Evolutionary conservation across 176 grass and related monocot species (phyloP).

Genomic region (Oryza punctata): DNA sequence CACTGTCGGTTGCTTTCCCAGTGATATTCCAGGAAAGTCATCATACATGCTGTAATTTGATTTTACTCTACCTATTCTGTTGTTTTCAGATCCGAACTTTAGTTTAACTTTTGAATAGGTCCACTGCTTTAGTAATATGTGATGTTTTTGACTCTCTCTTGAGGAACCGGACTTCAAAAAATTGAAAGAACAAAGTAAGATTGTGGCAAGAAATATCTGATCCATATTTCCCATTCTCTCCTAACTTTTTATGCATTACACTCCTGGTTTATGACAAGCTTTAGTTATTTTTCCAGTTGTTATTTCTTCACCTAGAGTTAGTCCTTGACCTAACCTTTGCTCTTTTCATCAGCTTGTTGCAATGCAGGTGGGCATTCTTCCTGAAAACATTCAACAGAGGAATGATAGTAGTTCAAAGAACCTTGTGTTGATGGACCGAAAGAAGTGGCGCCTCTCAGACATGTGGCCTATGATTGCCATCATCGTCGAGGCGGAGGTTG

Average conservation of each 20-base stretch:
- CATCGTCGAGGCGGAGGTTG: constrained; percentile 61
- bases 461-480: constrained; percentile 40
- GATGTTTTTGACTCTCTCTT: neutral
- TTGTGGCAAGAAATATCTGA: neutral
- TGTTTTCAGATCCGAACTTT: too few species aligned
- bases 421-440: neutral
- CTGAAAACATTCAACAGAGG: neutral
- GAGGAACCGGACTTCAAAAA: neutral
- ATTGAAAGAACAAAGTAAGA: neutral
- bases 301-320: neutral
- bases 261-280: neutral
- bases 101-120: too few species aligned
- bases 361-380: constrained; percentile 67
- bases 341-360: constrained; percentile 50
- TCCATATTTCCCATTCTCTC: neutral
- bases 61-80: neutral
- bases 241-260: neutral
- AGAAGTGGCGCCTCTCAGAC: constrained; percentile 17
- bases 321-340: constrained; percentile 11
- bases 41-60: neutral
- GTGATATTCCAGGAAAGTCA: neutral
- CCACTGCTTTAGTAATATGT: too few species aligned
- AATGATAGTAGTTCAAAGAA: neutral
- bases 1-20: neutral
- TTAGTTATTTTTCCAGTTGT: neutral